phyloP scores from a whole-genome alignment of 208 protist species.

The Crithidia fasciculata region DNA sequence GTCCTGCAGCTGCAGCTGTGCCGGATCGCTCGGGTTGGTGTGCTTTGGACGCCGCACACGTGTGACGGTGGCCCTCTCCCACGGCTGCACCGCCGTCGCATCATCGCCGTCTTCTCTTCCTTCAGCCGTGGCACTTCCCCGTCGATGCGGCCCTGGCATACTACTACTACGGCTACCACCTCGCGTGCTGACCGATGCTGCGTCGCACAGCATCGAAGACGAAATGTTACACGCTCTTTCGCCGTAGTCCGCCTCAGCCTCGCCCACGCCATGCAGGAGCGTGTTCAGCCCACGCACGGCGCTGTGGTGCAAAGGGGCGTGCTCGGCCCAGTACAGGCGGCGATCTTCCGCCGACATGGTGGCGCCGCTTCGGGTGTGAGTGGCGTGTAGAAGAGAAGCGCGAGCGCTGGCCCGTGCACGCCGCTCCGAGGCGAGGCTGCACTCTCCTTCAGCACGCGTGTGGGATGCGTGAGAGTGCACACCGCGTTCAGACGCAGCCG shows the following conservation, averaged over 20 bases:
- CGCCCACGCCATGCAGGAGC: slow-evolving; percentile 25
- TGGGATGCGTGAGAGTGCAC: background rate
- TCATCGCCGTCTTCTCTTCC: no score
- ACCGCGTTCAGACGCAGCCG: background rate
- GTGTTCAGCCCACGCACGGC: slow-evolving; percentile 24
- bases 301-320: slow-evolving; percentile 17
- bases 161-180: background rate
- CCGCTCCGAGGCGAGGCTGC: slow-evolving; percentile 1
- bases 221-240: background rate
- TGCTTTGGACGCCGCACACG: no score
- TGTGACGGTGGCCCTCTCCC: no score
- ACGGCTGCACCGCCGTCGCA: no score
- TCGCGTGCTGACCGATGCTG: background rate
- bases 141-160: no score
- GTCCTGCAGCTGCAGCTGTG: slow-evolving; percentile 3
- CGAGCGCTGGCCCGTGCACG: slow-evolving; percentile 8
- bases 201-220: background rate
- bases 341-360: slow-evolving; percentile 5
- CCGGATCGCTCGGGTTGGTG: background rate
- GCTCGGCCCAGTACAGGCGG: slow-evolving; percentile 30
- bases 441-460: background rate
- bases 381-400: background rate
- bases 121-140: no score
- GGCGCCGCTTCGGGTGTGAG: slow-evolving; percentile 3
- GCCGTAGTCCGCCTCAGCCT: slow-evolving; percentile 16